These are phyloP conservation scores for Talaromyces islandicus DNA, from an alignment of 2,329 filamentous ascomycete genomes.

Conservation along the genomic window DNA sequence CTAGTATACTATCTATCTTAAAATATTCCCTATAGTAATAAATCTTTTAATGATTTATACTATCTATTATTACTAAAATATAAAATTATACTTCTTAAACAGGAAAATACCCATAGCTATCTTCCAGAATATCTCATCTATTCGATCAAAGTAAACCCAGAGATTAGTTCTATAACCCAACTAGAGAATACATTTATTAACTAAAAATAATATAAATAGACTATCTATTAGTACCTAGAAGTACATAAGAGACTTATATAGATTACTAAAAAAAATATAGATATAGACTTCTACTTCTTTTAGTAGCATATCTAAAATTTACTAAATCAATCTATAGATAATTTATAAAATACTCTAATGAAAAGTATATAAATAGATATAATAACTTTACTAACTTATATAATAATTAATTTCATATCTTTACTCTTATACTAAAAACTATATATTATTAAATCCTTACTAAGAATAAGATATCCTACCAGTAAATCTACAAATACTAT, in stretches of 20 bases:
- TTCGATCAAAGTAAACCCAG: neutral
- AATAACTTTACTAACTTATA: neutral
- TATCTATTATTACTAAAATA: neutral
- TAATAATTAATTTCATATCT: neutral
- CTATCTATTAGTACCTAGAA: neutral
- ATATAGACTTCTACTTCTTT: neutral
- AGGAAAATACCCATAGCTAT: neutral
- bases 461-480: neutral
- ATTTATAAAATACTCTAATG: neutral
- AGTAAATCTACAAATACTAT: neutral
- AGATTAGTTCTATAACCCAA: neutral
- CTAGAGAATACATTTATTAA: neutral
- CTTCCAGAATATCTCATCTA: neutral
- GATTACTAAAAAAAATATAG: neutral
- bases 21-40: neutral
- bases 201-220: neutral
- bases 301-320: neutral
- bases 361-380: neutral
- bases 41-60: neutral
- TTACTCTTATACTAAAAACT: neutral
- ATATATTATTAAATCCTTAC: neutral
- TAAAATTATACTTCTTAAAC: neutral
- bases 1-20: neutral
- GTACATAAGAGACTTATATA: neutral
- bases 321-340: neutral